Evolutionary conservation across 2,329 filamentous ascomycete genomes (phyloP), one percentile per base, ranked within the genome.

Genomic region (Neopestalotiopsis rosae): DNA sequence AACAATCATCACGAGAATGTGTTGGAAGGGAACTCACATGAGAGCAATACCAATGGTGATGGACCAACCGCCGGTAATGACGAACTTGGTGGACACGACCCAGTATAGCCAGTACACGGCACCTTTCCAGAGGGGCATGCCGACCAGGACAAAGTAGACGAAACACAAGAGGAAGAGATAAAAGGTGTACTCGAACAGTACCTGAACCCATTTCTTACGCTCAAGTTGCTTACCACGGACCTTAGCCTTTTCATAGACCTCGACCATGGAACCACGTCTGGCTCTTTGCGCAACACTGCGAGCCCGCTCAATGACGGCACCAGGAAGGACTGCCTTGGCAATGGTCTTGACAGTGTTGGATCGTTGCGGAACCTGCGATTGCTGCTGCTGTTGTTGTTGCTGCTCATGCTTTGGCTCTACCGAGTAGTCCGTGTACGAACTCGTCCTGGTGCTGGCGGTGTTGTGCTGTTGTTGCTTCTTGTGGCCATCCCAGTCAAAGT

Each of bases 121-220:
- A 4, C 84, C 84, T 4, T 80, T 80, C 84, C 84, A 86, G 2
- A 86, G 69, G 1, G 84, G 83, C 66, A 80, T 68, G 4, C 83
- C 83, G 10, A 85, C 72, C 1, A 85, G 74, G n/a, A 84, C 80
- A 28, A 85, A 83, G 68, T 85, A 85, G 38, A 83, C 74, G 67
- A 84, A 81, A 13, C 74, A 74, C 3, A 81, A 20, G 57, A 81
- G 71, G 7, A 82, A 20, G 12, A 68, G 49, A 62, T 73, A 74
- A 66, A 72, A 57, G 30, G 57, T 68, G 30, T 68, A 70, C 62
- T 74, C 72, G 57, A 74, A 74, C 17, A 72, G 28, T 17, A 74
- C 56, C 68, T 72, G 70, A 5, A 69, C 70, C 72, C 71, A 74
- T 4, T 70, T 71, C 58, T 70, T 70, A 13, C 72, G 71, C 34